A percentile compares a stretch with the other conserved stretches of the same genome.
These are phyloP conservation scores for Biscogniauxia sp. DNA, from an alignment of 2,329 filamentous ascomycete genomes.

Conservation along the genomic window DNA sequence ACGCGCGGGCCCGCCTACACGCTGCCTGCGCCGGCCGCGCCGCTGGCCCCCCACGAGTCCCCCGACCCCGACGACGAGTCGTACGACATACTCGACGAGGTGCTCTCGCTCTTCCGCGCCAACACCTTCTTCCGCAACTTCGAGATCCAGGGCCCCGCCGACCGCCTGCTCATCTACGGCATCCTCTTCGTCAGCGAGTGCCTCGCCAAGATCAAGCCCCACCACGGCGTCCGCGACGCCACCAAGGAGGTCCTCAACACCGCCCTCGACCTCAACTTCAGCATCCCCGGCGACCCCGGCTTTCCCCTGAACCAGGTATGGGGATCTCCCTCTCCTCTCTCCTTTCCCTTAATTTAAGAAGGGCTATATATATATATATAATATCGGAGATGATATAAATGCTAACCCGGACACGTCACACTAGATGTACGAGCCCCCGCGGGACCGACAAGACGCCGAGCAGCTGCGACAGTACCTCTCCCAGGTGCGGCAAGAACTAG, in stretches of 20 bases:
- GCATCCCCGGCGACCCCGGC: slow-evolving; percentile 86
- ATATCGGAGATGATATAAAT: not conserved
- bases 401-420: not conserved
- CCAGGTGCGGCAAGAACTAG: slow-evolving; percentile 91
- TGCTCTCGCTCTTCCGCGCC: slow-evolving; percentile 87
- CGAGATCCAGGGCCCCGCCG: slow-evolving; percentile 94
- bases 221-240: slow-evolving; percentile 58
- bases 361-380: too few species aligned
- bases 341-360: too few species aligned
- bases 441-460: slow-evolving; percentile 86
- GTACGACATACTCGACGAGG: slow-evolving; percentile 95
- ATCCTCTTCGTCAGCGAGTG: slow-evolving; percentile 94
- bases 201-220: slow-evolving; percentile 79
- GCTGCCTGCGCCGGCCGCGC: slow-evolving; percentile 59
- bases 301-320: slow-evolving; percentile 87
- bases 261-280: slow-evolving; percentile 90
- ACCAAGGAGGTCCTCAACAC: slow-evolving; percentile 81
- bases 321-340: slow-evolving; percentile 18
- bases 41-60: slow-evolving; percentile 59
- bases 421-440: slow-evolving; percentile 83
- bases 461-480: slow-evolving; percentile 83
- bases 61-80: slow-evolving; percentile 84
- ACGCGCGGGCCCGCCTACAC: slow-evolving; percentile 93
- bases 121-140: slow-evolving; percentile 99
- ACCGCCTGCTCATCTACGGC: slow-evolving; percentile 92